These are phyloP conservation scores for Pueraria montana DNA, from an alignment of 306 rosid genomes.

Conservation along the genomic window DNA sequence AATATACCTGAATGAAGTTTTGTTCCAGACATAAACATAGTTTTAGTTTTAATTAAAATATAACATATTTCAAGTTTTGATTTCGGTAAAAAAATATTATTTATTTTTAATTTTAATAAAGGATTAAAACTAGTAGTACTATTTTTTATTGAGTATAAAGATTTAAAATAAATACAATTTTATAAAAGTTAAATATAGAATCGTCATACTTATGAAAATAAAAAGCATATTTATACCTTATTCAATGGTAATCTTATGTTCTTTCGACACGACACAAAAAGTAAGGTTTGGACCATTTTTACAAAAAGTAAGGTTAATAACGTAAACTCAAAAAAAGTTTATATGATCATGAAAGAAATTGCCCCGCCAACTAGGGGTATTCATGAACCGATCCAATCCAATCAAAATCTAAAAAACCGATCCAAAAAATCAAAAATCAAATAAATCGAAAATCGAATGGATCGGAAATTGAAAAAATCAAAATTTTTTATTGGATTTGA, in stretches of 20 bases:
- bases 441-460: too few relatives aligned
- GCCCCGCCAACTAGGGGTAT: neutral
- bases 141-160: neutral
- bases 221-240: too few relatives aligned
- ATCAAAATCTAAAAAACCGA: too few relatives aligned
- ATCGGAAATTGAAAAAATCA: too few relatives aligned
- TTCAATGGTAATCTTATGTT: neutral
- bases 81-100: too few relatives aligned
- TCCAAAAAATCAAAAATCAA: too few relatives aligned
- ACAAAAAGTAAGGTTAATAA: neutral
- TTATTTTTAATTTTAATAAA: too few relatives aligned
- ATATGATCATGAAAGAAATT: neutral
- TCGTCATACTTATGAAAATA: neutral
- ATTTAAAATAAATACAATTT: neutral
- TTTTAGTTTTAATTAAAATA: neutral
- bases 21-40: neutral
- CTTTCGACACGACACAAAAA: too few relatives aligned
- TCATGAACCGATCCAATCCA: too few relatives aligned
- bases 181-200: neutral
- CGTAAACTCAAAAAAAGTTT: neutral
- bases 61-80: neutral
- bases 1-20: neutral
- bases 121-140: neutral
- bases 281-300: too few relatives aligned
- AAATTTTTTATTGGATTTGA: too few relatives aligned